Evolutionary conservation across 2,329 filamentous ascomycete genomes (phyloP).

Genomic region (Annulohypoxylon truncatum): DNA sequence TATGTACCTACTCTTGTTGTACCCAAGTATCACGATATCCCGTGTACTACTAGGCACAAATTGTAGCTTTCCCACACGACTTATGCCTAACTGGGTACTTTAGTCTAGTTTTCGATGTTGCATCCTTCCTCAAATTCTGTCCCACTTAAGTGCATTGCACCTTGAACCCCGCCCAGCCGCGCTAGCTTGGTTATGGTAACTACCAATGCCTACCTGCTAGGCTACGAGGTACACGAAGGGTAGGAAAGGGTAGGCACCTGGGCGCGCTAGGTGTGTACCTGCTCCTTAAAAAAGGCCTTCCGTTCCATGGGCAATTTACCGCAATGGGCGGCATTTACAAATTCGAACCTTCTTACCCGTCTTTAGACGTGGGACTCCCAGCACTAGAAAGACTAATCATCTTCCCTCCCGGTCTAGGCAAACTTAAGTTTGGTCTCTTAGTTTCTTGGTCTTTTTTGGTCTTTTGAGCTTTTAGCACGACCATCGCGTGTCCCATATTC

Average conservation of each 20-base stretch:
- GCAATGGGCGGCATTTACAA: conserved; percentile 44
- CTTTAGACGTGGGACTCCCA: conserved; percentile 27
- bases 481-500: conserved; percentile 20
- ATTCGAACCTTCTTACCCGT: conserved; percentile 36
- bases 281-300: conserved; percentile 37
- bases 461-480: conserved; percentile 8
- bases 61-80: conserved; percentile 11
- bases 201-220: conserved; percentile 27
- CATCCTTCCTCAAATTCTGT: conserved; percentile 26
- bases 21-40: background rate
- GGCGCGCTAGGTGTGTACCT: conserved; percentile 14
- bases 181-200: conserved; percentile 39
- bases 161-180: conserved; percentile 41
- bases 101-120: conserved; percentile 17
- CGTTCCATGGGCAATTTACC: conserved; percentile 43
- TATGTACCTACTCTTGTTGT: background rate
- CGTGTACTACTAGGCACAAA: no score
- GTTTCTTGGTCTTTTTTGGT: background rate
- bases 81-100: conserved; percentile 32
- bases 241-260: background rate
- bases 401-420: conserved; percentile 23
- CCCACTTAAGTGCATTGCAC: conserved; percentile 37
- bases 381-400: conserved; percentile 31
- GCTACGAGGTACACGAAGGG: conserved; percentile 10
- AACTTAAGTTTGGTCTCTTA: background rate